Evolutionary conservation across 164 flowering plant species (phyloP), one percentile per base, ranked within the genome.

Genomic region (Amborella trichopoda): DNA sequence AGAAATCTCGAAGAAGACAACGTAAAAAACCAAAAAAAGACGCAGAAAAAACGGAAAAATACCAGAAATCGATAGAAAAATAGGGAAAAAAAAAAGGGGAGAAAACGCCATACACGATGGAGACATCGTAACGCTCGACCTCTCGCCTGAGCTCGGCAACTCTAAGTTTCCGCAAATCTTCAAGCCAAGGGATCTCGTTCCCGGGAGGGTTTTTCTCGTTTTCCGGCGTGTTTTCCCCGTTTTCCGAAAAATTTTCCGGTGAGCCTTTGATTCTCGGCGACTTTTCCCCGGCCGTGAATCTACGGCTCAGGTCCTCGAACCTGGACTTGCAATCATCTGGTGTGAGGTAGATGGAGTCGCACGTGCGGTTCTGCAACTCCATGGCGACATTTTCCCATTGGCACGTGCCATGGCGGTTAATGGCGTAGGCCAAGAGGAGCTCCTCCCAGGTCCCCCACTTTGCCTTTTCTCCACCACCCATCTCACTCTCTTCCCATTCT

Each of bases 401-500:
- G 30, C 60, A 47, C 53, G 58, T 41, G 37, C 98, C 98, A 47
- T 91, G 73, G 1, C 95, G 78, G 23, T 78, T 72, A 13, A 91
- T 95, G 61, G 98, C 98, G 61, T 64, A 80, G 11, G 93, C 90
- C 19, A 91, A 70, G 48, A 91, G 46, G 2, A 91, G 76, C 60
- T 91, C 96, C 59, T 91, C 98, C 88, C 83, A 74, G 1, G 95
- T 87, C 4, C 77, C 77, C 98, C 98, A 91, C 12, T 52, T 3
- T 25, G 50, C 49, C 51, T 58, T 46, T 40, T 32, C 26, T 45
- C 16, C 46, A 11, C 24, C 40, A 30, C 46, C 25, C 17, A 27
- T 52, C 23, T 40, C 23, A 11, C 45, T 22, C n/a, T 32, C n/a
- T 0, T 30, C 20, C 3, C 34, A 11, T 13, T 40, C 46, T 13